A percentile compares a stretch with the other conserved stretches of the same genome.
These are phyloP conservation scores for Baorangia bicolor DNA, from an alignment of 768 basidiomycete genomes.

Conservation along the genomic window DNA sequence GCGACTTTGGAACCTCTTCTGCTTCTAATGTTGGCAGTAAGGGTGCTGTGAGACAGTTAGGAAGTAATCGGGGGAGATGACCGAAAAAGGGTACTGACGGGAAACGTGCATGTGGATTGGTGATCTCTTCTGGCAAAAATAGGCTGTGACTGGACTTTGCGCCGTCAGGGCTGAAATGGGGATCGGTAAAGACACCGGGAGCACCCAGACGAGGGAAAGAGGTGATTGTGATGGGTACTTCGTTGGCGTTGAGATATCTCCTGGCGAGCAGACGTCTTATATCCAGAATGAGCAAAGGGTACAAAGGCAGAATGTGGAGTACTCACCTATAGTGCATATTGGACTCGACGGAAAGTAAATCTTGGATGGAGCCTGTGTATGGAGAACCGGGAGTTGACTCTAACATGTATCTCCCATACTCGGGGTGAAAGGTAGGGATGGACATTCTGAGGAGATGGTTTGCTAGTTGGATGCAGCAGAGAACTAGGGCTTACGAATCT, in stretches of 20 bases:
- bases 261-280: constrained; percentile 79
- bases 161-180: constrained; percentile 69
- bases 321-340: constrained; percentile 91
- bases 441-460: constrained; percentile 46
- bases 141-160: constrained; percentile 89
- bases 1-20: constrained; percentile 91
- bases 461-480: neutral
- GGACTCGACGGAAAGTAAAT: constrained; percentile 84
- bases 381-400: constrained; percentile 97
- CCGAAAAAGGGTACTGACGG: constrained; percentile 63
- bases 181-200: constrained; percentile 89
- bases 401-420: constrained; percentile 98
- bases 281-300: constrained; percentile 7
- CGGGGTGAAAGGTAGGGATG: constrained; percentile 93
- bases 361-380: constrained; percentile 83
- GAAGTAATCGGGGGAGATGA: neutral
- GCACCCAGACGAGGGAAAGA: constrained; percentile 93
- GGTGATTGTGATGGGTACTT: constrained; percentile 90
- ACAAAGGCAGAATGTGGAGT: neutral
- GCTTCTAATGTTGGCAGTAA: constrained; percentile 94
- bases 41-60: constrained; percentile 57
- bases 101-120: constrained; percentile 96
- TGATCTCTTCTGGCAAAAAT: constrained; percentile 93
- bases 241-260: constrained; percentile 77
- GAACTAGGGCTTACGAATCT: constrained; percentile 48